phyloP scores from a whole-genome alignment of 139 green algal genomes.

The Chlamydomonas urium region DNA sequence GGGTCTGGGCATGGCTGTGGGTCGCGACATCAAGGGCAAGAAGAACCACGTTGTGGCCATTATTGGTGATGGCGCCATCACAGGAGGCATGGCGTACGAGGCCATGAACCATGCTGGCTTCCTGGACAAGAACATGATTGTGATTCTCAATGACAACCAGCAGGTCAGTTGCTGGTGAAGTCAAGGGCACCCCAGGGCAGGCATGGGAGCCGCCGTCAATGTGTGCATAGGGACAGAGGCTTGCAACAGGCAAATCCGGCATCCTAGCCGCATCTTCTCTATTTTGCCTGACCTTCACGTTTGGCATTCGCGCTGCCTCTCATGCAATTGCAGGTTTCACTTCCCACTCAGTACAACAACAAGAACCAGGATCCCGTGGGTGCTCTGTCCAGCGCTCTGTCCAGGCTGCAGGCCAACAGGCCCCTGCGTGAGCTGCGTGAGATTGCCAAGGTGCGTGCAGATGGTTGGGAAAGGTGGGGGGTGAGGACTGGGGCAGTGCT shows the following conservation, averaged over 20 bases:
- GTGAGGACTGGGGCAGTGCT: no score
- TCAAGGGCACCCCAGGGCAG: background rate
- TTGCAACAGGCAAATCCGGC: no score
- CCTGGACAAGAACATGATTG: conserved; percentile 99
- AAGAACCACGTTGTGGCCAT: conserved; percentile 82
- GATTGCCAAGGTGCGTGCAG: conserved; percentile 96
- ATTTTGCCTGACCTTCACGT: no score
- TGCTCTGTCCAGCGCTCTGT: conserved; percentile 83
- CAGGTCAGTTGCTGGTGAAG: conserved; percentile 55
- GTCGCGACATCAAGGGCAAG: conserved; percentile 68
- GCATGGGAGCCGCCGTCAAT: no score
- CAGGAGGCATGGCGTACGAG: conserved; percentile 98
- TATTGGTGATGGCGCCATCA: conserved; percentile 99
- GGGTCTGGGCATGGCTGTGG: conserved; percentile 95
- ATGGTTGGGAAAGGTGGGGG: no score
- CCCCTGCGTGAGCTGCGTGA: conserved; percentile 95
- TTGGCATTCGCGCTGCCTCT: no score
- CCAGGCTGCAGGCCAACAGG: conserved; percentile 82
- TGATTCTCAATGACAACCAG: conserved; percentile 99
- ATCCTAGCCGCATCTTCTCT: no score
- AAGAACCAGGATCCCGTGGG: conserved; percentile 96
- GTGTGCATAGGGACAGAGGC: no score
- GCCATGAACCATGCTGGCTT: conserved; percentile 99
- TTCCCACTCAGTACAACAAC: conserved; percentile 96
- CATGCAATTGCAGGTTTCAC: conserved; percentile 77